Conservation (phyloP, 202 grass and related monocot genomes). For the Panicum virgatum region DNA sequence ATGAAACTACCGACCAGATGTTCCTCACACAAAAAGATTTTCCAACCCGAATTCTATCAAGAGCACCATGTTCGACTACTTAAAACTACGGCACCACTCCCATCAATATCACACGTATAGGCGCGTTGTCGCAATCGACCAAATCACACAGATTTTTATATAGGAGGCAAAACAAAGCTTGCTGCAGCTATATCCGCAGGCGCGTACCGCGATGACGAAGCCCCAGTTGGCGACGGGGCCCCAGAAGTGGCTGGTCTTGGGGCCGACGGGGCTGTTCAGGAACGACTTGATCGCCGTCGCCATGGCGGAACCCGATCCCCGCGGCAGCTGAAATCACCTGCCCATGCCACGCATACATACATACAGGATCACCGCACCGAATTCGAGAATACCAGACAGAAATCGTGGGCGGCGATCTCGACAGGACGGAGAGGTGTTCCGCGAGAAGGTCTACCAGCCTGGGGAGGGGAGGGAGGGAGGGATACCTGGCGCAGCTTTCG, state of each 20-base stretch:
- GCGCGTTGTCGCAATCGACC: neutral
- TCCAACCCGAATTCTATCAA: neutral
- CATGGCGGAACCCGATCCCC: neutral
- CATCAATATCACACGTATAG: neutral
- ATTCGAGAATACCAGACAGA: neutral
- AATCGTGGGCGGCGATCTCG: neutral
- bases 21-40: neutral
- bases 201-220: constrained; percentile 72
- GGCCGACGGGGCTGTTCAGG: constrained; percentile 86
- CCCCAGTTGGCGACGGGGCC: constrained; percentile 83
- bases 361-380: constrained; percentile 10
- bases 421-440: neutral
- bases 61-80: neutral
- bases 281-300: constrained; percentile 56
- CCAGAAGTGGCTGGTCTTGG: constrained; percentile 90
- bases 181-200: neutral
- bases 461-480: neutral
- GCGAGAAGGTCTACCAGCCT: neutral
- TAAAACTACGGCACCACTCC: neutral
- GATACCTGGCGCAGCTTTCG: constrained; percentile 11
- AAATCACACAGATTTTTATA: neutral
- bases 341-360: neutral
- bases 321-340: neutral
- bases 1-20: neutral
- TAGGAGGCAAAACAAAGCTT: neutral